Conservation (phyloP, 1,284 basidiomycete genomes). For the Phellopilus nigrolimitatus region DNA sequence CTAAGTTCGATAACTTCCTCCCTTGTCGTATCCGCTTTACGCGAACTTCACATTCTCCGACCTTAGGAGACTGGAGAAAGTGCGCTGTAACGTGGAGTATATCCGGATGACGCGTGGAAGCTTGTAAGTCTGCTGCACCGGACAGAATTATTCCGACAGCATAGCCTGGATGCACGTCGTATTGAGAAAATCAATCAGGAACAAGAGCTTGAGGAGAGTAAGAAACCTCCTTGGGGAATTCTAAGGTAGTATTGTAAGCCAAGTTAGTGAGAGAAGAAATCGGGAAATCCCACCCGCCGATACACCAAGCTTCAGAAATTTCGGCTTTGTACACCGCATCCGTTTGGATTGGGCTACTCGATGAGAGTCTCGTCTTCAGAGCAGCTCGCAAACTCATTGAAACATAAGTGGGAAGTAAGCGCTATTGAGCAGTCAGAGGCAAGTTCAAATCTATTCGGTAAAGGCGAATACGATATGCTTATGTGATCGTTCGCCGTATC, state of each 20-base stretch:
- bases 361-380: not conserved
- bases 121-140: slow-evolving; percentile 48
- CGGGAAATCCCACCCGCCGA: slow-evolving; percentile 5
- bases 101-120: slow-evolving; percentile 42
- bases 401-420: no score
- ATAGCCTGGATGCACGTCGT: slow-evolving; percentile 40
- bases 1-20: slow-evolving; percentile 47
- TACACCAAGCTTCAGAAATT: slow-evolving; percentile 13
- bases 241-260: not conserved
- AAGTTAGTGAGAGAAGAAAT: no score
- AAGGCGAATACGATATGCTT: no score
- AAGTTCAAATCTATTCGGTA: no score
- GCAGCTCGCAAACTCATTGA: not conserved
- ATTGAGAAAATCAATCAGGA: not conserved
- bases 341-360: not conserved
- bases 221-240: slow-evolving; percentile 16
- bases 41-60: slow-evolving; percentile 40
- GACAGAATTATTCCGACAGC: slow-evolving; percentile 49
- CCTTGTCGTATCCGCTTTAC: slow-evolving; percentile 44
- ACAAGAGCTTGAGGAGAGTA: not conserved
- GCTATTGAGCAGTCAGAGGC: no score
- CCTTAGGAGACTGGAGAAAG: slow-evolving; percentile 38
- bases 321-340: not conserved
- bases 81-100: slow-evolving; percentile 56
- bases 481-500: no score